These are phyloP conservation scores for Gastrodia elata DNA, from an alignment of 106 monocot species.

Conservation along the genomic window DNA sequence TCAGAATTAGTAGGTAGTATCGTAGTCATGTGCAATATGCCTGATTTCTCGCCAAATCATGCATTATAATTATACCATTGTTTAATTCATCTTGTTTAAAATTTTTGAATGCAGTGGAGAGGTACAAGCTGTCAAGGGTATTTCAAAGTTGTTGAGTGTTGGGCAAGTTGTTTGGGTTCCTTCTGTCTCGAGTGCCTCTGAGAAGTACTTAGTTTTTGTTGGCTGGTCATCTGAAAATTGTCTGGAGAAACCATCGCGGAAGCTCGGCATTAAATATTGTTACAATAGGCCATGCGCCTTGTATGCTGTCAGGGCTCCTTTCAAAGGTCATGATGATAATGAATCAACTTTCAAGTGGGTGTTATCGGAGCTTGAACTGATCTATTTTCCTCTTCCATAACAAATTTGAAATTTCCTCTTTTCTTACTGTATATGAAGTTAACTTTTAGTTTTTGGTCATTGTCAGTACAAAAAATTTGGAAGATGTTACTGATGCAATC, in stretches of 20 bases:
- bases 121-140: slow-evolving; percentile 56
- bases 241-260: slow-evolving; percentile 38
- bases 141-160: slow-evolving; percentile 56
- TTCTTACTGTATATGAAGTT: slow-evolving; percentile 3
- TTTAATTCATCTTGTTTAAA: background rate
- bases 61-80: background rate
- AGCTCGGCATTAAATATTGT: slow-evolving; percentile 96
- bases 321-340: slow-evolving; percentile 19
- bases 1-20: slow-evolving; percentile 51
- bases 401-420: background rate
- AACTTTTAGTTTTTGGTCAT: slow-evolving; percentile 15
- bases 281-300: slow-evolving; percentile 85
- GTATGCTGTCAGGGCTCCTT: slow-evolving; percentile 51
- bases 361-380: background rate
- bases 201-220: slow-evolving; percentile 76
- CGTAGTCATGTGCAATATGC: background rate
- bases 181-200: slow-evolving; percentile 19
- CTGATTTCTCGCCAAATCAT: background rate
- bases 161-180: slow-evolving; percentile 98
- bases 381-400: background rate
- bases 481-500: slow-evolving; percentile 14
- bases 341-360: slow-evolving; percentile 28
- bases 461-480: slow-evolving; percentile 22
- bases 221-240: slow-evolving; percentile 78
- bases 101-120: slow-evolving; percentile 53